These are phyloP conservation scores for Trypanosoma vivax DNA, from an alignment of 208 protist species.

Conservation along the genomic window DNA sequence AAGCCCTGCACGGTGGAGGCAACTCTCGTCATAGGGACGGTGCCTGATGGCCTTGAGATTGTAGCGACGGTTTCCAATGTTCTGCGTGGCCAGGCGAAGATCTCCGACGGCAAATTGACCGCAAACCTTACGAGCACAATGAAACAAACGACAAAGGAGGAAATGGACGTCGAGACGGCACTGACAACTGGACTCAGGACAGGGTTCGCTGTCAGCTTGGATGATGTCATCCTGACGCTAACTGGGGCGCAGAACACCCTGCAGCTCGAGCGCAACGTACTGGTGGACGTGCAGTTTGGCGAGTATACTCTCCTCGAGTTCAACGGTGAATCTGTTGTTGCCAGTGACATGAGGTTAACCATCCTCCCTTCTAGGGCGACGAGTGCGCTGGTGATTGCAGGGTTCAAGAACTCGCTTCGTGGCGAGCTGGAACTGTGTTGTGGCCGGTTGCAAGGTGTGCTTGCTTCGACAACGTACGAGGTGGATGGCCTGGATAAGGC, in stretches of 20 bases:
- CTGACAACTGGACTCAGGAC: constrained; percentile 35
- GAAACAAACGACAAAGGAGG: constrained; percentile 27
- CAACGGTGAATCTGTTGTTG: constrained; percentile 34
- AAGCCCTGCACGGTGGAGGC: constrained; percentile 20
- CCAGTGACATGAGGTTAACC: constrained; percentile 33
- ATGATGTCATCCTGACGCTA: constrained; percentile 34
- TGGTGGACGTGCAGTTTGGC: constrained; percentile 41
- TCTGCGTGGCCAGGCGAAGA: constrained; percentile 32
- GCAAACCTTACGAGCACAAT: constrained; percentile 35
- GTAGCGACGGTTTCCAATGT: constrained; percentile 34
- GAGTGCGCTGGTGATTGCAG: constrained; percentile 37
- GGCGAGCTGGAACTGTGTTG: constrained; percentile 46
- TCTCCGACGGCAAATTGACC: constrained; percentile 24
- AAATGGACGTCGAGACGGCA: constrained; percentile 43
- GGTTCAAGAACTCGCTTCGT: constrained; percentile 46
- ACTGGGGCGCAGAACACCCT: constrained; percentile 42
- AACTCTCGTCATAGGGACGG: constrained; percentile 28
- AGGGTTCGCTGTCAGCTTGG: constrained; percentile 35
- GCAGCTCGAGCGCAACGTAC: constrained; percentile 28
- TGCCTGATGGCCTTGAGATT: constrained; percentile 24
- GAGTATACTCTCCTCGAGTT: constrained; percentile 49
- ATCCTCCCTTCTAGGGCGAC: constrained; percentile 33
- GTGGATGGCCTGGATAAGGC: constrained; percentile 21
- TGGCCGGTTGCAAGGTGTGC: constrained; percentile 30
- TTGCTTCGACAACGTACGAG: constrained; percentile 38